Conservation (phyloP, 805 yeast genomes). For the Myxozyma neotropica region DNA sequence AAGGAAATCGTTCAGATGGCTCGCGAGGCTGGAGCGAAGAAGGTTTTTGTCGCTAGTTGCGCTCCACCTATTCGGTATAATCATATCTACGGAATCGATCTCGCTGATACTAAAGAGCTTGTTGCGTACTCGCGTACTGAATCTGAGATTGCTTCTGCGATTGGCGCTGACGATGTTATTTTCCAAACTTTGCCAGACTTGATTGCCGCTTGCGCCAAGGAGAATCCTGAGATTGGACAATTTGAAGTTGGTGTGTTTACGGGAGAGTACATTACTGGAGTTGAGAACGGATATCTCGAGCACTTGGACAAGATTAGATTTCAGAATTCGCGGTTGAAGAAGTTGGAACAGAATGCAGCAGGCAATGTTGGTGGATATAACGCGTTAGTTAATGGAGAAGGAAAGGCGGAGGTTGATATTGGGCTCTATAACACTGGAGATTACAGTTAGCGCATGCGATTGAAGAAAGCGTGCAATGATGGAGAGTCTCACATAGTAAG, state of each 20-base stretch:
- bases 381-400: slow-evolving; percentile 46
- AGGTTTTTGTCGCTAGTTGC: slow-evolving; percentile 94
- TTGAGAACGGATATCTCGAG: slow-evolving; percentile 75
- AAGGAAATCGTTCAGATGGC: slow-evolving; percentile 97
- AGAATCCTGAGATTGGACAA: slow-evolving; percentile 49
- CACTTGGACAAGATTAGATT: slow-evolving; percentile 85
- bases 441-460: too few relatives aligned
- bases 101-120: slow-evolving; percentile 91
- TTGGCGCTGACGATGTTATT: slow-evolving; percentile 90
- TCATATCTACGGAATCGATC: slow-evolving; percentile 96
- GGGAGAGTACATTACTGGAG: slow-evolving; percentile 93
- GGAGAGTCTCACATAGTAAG: too few relatives aligned
- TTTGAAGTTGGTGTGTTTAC: slow-evolving; percentile 98
- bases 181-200: slow-evolving; percentile 86
- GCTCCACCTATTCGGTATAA: slow-evolving; percentile 97
- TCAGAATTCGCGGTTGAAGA: slow-evolving; percentile 48
- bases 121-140: slow-evolving; percentile 83
- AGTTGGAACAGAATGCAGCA: slow-evolving; percentile 51
- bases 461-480: too few relatives aligned
- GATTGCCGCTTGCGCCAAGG: slow-evolving; percentile 66
- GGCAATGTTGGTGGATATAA: slow-evolving; percentile 30
- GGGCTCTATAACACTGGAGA: slow-evolving; percentile 64
- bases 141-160: slow-evolving; percentile 69
- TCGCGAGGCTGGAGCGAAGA: slow-evolving; percentile 95
- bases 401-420: slow-evolving; percentile 77